Evolutionary conservation across 768 basidiomycete genomes (phyloP).

Genomic region (Boletus sp.): DNA sequence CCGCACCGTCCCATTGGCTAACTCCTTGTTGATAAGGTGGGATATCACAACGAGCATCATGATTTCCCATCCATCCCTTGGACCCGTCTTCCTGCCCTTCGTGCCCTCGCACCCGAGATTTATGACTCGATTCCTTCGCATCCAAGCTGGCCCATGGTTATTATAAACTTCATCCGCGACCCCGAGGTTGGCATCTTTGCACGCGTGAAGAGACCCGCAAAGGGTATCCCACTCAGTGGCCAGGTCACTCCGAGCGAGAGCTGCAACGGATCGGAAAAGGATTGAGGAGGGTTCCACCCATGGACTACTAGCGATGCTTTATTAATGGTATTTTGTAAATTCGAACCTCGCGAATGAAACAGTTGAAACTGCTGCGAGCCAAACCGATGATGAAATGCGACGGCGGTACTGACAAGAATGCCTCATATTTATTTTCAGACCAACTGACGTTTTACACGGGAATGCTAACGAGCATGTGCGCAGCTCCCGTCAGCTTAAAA

Average conservation of each 20-base stretch:
- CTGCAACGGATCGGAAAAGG: conserved; percentile 10
- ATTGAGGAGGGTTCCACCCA: conserved; percentile 9
- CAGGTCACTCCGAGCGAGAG: conserved; percentile 13
- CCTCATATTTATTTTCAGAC: conserved; percentile 19
- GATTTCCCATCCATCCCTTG: conserved; percentile 97
- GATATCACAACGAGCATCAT: conserved; percentile 99
- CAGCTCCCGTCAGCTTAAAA: conserved; percentile 9
- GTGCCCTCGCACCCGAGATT: conserved; percentile 83
- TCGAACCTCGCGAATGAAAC: conserved; percentile 4
- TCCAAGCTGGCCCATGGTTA: conserved; percentile 93
- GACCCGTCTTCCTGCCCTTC: conserved; percentile 86
- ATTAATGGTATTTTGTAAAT: conserved; percentile 20
- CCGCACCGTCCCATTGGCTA: background rate
- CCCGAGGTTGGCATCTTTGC: conserved; percentile 86
- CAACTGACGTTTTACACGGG: background rate
- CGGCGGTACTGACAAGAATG: conserved; percentile 2
- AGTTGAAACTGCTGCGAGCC: background rate
- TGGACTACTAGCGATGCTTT: conserved; percentile 5
- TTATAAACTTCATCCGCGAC: conserved; percentile 91
- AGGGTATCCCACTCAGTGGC: conserved; percentile 27
- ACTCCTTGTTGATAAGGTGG: conserved; percentile 55
- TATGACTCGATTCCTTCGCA: conserved; percentile 89
- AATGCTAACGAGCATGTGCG: conserved; percentile 17
- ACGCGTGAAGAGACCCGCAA: conserved; percentile 72
- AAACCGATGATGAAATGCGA: background rate